Base-by-base conservation (phyloP, 1,284 basidiomycete genomes). In the Puccinia coronata region DNA sequence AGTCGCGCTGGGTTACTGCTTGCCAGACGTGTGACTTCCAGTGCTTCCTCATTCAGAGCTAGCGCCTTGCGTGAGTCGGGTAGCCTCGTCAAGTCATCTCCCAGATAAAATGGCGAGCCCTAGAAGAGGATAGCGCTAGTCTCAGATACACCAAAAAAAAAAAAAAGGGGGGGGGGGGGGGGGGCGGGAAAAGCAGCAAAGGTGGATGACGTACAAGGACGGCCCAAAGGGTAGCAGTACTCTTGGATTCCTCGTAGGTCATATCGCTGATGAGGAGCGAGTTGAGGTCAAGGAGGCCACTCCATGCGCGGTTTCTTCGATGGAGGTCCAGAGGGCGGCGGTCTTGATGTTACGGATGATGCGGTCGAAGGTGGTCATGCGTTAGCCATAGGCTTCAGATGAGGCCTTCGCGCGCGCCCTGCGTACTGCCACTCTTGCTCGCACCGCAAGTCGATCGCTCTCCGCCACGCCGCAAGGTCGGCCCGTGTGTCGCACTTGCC, bases 291-390 rank as follows among this genome's bases (percentile, higher is more conserved):
- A 81, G 51, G 23, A 80, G 59, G n/a, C 78, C 78, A 9, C 70
- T 47, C 77, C 77, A 79, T 1, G 41, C 51, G 18, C 78, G 67
- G 28, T 80, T 70, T 57, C 31, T 59, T 80, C 69, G 20, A 72
- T 39, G 28, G 49, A 80, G 28, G 69, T 80, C 78, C 78, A 80
- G n/a, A 34, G 31, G 25, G 78, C 78, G 34, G 78, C 67, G 31
- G 69, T 65, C 57, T 61, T 70, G 59, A 69, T 70, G 59, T 80
- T 80, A 1, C 78, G 67, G 34, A 80, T 70, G 25, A 80, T 55
- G 39, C 78, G 47, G 53, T 80, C 78, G 57, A 80, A 80, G 49
- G 78, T 80, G 34, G 78, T 80, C 78, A 80, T 80, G 16, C 41
- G 49, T 43, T 71, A 16, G 14, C 78, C 78, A 47, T 80, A 80